Evolutionary conservation across 2,329 filamentous ascomycete genomes (phyloP).

Genomic region (Coleophoma crateriformis): DNA sequence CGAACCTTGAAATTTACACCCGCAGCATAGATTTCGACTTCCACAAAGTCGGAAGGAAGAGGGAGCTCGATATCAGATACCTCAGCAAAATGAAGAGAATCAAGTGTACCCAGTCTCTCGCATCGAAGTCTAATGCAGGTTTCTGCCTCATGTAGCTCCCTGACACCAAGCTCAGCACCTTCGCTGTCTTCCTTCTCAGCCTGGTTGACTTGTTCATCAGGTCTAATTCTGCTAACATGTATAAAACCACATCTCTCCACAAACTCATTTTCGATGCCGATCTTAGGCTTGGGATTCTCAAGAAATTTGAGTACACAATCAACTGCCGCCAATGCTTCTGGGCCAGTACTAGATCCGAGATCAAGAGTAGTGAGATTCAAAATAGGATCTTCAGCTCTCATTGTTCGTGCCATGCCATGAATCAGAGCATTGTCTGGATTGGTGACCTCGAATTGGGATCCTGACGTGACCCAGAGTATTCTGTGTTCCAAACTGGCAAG

Average conservation of each 20-base stretch:
- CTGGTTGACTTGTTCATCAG: slow-evolving; percentile 17
- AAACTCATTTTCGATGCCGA: slow-evolving; percentile 20
- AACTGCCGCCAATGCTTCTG: slow-evolving; percentile 1
- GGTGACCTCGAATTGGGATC: slow-evolving; percentile 1
- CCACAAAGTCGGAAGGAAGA: slow-evolving; percentile 4
- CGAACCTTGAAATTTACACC: slow-evolving; percentile 14
- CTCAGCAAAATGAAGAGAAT: slow-evolving; percentile 6
- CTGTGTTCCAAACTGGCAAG: neutral
- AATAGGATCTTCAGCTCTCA: slow-evolving; percentile 4
- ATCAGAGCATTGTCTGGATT: slow-evolving; percentile 3
- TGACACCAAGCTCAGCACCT: neutral
- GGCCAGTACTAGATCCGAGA: slow-evolving; percentile 1
- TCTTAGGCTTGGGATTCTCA: neutral
- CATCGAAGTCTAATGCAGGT: slow-evolving; percentile 1
- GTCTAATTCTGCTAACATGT: slow-evolving; percentile 18
- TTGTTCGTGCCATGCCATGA: slow-evolving; percentile 3
- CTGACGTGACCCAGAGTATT: slow-evolving; percentile 7
- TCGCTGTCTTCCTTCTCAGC: slow-evolving; percentile 16
- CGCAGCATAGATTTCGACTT: slow-evolving; percentile 17
- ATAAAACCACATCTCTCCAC: slow-evolving; percentile 23
- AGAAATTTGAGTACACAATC: slow-evolving; percentile 1
- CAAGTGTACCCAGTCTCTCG: slow-evolving; percentile 6
- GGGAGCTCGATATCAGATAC: slow-evolving; percentile 6
- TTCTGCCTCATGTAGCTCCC: slow-evolving; percentile 2
- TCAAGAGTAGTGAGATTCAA: slow-evolving; percentile 10